Evolutionary conservation across 2,329 filamentous ascomycete genomes (phyloP), one percentile per base, ranked within the genome.

Genomic region (Sporothrix inflata): DNA sequence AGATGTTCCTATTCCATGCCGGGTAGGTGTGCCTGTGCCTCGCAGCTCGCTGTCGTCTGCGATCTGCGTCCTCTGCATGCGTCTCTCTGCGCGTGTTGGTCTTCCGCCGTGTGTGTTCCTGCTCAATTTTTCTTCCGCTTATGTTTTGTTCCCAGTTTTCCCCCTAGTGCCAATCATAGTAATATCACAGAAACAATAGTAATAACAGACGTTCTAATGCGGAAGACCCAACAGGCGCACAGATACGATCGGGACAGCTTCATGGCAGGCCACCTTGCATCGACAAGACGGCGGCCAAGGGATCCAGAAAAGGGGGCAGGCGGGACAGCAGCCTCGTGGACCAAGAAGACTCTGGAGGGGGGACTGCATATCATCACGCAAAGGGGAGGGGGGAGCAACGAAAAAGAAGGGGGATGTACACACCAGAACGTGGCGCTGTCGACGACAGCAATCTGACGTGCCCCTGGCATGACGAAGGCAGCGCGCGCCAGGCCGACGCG

Each of bases 371-470:
- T 40, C 38, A 65, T 42, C 30, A 60, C 63, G 53, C 51, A 53
- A 69, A 60, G 47, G 24, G 38, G 8, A 38, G 24, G 30, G 42
- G 42, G 14, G 1, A 51, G 61, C 9, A 63, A 42, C 30, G n/a
- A 9, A 40, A n/a, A 67, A 30, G 19, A 21, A 40, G 16, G 45
- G 47, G 57, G 49, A 19, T 24, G 27, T 61, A 75, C 73, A 51
- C 51, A 74, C 74, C 71, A 40, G 49, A 55, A 12, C 71, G 68
- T 55, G 75, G 71, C 38, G 73, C 73, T 42, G 75, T 75, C 34
- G 74, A 69, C 4, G 75, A 76, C 68, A 76, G 69, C 70, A 71
- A 61, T 40, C 74, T 51, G 45, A 38, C 66, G 38, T 69, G 71
- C n/a, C 68, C 71, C 71, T 73, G 73, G 57, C 61, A 72, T 72